phyloP scores from a whole-genome alignment of 345 rosid genomes.

The Corchorus olitorius region DNA sequence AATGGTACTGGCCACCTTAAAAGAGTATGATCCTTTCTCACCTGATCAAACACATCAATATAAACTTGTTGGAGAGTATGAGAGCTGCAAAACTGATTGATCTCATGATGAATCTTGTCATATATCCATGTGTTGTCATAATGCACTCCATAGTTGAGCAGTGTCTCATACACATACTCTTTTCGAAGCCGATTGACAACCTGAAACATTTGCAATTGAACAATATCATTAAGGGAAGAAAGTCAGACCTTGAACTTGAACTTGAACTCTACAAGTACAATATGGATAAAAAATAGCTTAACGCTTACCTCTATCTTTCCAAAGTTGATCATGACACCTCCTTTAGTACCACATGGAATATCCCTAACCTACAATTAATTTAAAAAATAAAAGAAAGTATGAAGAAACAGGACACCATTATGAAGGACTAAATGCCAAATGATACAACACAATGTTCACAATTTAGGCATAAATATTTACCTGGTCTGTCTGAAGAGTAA shows the following conservation, averaged over 20 bases:
- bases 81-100: slow-evolving; percentile 97
- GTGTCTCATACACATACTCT: slow-evolving; percentile 78
- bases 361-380: slow-evolving; percentile 61
- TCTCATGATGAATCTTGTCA: slow-evolving; percentile 98
- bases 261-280: background rate
- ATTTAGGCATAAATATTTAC: slow-evolving; percentile 34
- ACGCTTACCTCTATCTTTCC: slow-evolving; percentile 82
- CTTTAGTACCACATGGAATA: slow-evolving; percentile 96
- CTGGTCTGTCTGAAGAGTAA: slow-evolving; percentile 89
- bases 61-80: slow-evolving; percentile 94
- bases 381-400: background rate
- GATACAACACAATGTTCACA: slow-evolving; percentile 14
- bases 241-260: slow-evolving; percentile 10
- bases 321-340: slow-evolving; percentile 92
- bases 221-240: slow-evolving; percentile 11
- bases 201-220: slow-evolving; percentile 33
- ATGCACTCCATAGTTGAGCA: slow-evolving; percentile 79
- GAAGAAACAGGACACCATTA: slow-evolving; percentile 13
- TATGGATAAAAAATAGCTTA: background rate
- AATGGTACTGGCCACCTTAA: slow-evolving; percentile 2
- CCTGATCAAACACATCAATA: slow-evolving; percentile 97
- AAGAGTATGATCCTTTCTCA: slow-evolving; percentile 24
- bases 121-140: slow-evolving; percentile 96
- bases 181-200: slow-evolving; percentile 83
- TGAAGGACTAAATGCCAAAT: background rate